phyloP scores from a whole-genome alignment of 164 flowering plant species.

The Aristolochia californica region DNA sequence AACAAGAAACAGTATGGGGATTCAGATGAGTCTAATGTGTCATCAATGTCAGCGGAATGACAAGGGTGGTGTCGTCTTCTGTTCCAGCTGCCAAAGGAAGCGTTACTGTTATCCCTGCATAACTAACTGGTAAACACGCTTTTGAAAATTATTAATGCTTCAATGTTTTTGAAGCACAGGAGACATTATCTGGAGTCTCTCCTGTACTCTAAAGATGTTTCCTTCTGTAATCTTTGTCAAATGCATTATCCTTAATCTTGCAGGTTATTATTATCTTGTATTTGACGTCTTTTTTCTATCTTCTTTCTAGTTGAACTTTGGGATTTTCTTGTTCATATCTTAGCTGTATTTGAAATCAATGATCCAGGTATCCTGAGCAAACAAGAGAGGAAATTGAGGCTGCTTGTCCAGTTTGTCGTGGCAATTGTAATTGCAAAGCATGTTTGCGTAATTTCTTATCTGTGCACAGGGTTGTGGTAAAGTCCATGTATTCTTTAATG shows the following conservation, averaged over 20 bases:
- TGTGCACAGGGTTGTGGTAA: not conserved
- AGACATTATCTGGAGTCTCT: not conserved
- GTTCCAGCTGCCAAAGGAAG: constrained; percentile 12
- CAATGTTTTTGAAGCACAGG: not conserved
- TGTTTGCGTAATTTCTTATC: constrained; percentile 39
- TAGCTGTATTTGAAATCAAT: constrained; percentile 11
- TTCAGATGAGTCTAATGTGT: constrained; percentile 9
- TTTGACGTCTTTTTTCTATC: not conserved
- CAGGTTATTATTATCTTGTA: not conserved
- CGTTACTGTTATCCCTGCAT: constrained; percentile 10
- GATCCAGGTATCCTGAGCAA: constrained; percentile 55
- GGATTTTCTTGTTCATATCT: not conserved
- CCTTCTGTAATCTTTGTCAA: not conserved
- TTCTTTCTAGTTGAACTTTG: not conserved
- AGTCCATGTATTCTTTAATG: not conserved
- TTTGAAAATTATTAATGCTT: not conserved
- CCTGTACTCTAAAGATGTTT: not conserved
- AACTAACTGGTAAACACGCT: constrained; percentile 3
- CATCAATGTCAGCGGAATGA: constrained; percentile 12
- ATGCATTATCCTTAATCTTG: not conserved
- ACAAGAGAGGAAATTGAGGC: constrained; percentile 35
- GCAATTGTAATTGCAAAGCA: constrained; percentile 72
- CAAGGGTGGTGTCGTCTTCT: constrained; percentile 10
- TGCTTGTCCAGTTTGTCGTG: constrained; percentile 63
- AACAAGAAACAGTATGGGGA: not conserved